Conservation (phyloP, 2,329 filamentous ascomycete species). For the Paraphoma chrysanthemicola region DNA sequence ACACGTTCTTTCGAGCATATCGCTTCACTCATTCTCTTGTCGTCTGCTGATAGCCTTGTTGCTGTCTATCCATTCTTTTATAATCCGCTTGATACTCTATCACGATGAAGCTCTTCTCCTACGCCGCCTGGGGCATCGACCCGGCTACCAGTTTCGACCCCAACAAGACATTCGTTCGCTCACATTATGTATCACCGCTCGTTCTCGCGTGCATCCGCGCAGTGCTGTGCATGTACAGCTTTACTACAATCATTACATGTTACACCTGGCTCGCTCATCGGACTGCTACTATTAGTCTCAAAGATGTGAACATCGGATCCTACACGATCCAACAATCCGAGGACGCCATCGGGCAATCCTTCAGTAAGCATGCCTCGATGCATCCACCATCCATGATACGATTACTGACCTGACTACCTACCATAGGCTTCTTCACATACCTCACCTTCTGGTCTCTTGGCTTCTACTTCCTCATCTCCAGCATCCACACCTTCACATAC, state of each 20-base stretch:
- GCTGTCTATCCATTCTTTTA: slow-evolving; percentile 1
- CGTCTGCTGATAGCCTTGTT: neutral
- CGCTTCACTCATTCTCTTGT: neutral
- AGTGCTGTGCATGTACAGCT: slow-evolving; percentile 65
- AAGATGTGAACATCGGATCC: slow-evolving; percentile 33
- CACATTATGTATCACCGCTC: slow-evolving; percentile 74
- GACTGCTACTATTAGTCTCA: slow-evolving; percentile 24
- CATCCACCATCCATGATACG: too few relatives aligned
- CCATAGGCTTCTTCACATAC: slow-evolving; percentile 71
- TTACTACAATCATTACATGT: slow-evolving; percentile 71
- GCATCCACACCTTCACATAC: slow-evolving; percentile 73
- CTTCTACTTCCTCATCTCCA: slow-evolving; percentile 75
- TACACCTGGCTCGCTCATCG: slow-evolving; percentile 62
- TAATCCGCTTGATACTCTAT: neutral
- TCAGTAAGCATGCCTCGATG: slow-evolving; percentile 63
- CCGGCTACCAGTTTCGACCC: slow-evolving; percentile 42
- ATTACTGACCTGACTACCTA: slow-evolving; percentile 45
- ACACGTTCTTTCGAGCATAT: neutral
- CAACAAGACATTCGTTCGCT: slow-evolving; percentile 73
- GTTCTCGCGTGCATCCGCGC: slow-evolving; percentile 65
- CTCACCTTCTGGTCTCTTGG: slow-evolving; percentile 80
- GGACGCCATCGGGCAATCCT: slow-evolving; percentile 64
- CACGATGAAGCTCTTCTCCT: slow-evolving; percentile 24
- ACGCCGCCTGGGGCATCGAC: slow-evolving; percentile 27
- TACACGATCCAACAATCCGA: slow-evolving; percentile 68